A percentile compares a stretch with the other conserved stretches of the same genome.
phyloP scores from a whole-genome alignment of 768 basidiomycete species.

The Sarcodon sp. region DNA sequence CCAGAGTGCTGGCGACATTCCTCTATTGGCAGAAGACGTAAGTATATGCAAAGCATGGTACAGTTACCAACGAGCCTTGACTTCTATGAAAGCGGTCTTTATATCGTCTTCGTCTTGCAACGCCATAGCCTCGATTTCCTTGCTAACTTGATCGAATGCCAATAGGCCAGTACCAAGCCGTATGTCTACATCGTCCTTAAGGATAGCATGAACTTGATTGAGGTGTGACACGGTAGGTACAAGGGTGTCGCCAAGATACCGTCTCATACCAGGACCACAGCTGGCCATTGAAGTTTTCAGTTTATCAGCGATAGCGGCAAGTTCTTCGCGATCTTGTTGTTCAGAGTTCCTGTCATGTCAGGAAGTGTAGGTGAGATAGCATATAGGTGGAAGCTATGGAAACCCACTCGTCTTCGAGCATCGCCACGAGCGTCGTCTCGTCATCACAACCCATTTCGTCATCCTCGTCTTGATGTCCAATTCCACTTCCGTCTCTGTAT shows the following conservation, averaged over 20 bases:
- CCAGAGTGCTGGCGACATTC: constrained; percentile 26
- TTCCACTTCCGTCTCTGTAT: background rate
- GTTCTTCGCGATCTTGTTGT: constrained; percentile 11
- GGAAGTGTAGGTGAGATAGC: background rate
- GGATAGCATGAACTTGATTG: constrained; percentile 20
- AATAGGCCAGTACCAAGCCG: constrained; percentile 27
- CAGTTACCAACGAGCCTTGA: constrained; percentile 25
- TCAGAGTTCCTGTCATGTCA: constrained; percentile 5
- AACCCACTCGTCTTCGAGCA: constrained; percentile 16
- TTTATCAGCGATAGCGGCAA: constrained; percentile 11
- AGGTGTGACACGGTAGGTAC: constrained; percentile 22
- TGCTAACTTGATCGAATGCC: constrained; percentile 41
- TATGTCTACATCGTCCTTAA: constrained; percentile 20
- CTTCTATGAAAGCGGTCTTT: constrained; percentile 21
- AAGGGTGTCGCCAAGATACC: constrained; percentile 19
- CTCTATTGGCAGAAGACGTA: constrained; percentile 18
- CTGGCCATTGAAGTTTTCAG: constrained; percentile 16
- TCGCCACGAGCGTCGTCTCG: constrained; percentile 16
- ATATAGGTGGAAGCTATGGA: background rate
- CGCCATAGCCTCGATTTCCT: constrained; percentile 32
- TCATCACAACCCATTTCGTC: constrained; percentile 17
- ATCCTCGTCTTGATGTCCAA: constrained; percentile 4
- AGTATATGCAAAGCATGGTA: background rate
- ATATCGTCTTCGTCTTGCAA: constrained; percentile 31
- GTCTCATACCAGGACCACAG: constrained; percentile 12